Evolutionary conservation across 208 protist genomes (phyloP), one percentile per base, ranked within the genome.

Genomic region (Trypanosoma avium): DNA sequence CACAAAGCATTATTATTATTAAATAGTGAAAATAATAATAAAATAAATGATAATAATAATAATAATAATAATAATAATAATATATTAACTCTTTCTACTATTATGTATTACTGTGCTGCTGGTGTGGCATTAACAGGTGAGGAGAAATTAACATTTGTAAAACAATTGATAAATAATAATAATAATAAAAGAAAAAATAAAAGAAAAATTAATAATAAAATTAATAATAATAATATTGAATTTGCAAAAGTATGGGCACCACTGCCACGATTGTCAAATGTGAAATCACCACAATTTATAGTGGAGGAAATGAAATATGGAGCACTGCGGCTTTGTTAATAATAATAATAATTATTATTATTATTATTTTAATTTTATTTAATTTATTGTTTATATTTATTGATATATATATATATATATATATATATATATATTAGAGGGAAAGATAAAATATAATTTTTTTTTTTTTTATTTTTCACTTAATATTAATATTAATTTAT

Each of bases 271-370:
- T 30, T 35, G 2, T 55, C 56, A 48, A 42, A 22, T 21, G 43
- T 53, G 29, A 24, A 12, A 10, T 38, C 40, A 19, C 40, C 65
- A 26, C 8, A 56, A 2, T n/a, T 38, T 10, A 55, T 71, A 22
- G 65, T 56, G 17, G 65, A 63, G 46, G 29, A 26, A 24, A 19
- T 71, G 35, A 71, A 71, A 21, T 71, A 71, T 38, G 65, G 65
- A 12, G 15, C 36, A 6, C 4, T 71, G 24, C 56, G 56, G n/a
- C n/a, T n/a, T n/a, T n/a, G n/a, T n/a, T n/a, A n/a, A n/a, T n/a
- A n/a, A n/a, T n/a, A n/a, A n/a, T n/a, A n/a, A n/a, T n/a, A n/a
- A n/a, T n/a, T n/a, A n/a, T n/a, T n/a, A n/a, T 13, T 26, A 26
- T 8, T 52, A 13, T 52, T 13, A 24, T 24, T 26, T 52, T 26